Conservation (phyloP, 495 filamentous ascomycete genomes). For the Penicillium steckii region DNA sequence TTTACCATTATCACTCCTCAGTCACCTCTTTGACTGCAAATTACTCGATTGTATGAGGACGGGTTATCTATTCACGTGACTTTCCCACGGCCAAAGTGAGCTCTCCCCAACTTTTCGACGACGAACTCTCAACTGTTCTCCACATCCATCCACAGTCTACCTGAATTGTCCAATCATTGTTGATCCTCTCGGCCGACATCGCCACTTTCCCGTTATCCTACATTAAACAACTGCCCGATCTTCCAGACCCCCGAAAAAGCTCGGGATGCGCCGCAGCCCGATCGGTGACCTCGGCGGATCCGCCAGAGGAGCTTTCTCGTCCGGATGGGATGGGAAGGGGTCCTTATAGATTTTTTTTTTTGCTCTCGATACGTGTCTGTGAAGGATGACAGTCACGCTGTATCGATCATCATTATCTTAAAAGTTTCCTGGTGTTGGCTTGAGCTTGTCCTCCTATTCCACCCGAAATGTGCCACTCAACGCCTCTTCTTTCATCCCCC, state of each 20-base stretch:
- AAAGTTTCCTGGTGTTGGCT: background rate
- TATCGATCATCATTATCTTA: background rate
- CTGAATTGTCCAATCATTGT: background rate
- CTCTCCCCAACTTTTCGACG: background rate
- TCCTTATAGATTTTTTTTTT: slow-evolving; percentile 12
- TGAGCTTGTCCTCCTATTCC: slow-evolving; percentile 1
- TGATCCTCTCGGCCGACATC: slow-evolving; percentile 37
- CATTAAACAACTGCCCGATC: background rate
- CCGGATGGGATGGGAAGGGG: slow-evolving; percentile 1
- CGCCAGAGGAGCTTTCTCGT: slow-evolving; percentile 8
- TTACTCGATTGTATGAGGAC: too few relatives aligned
- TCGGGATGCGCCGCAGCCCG: slow-evolving; percentile 30
- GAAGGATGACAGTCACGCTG: background rate
- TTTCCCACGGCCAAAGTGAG: background rate
- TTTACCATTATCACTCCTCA: background rate
- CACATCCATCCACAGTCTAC: too few relatives aligned
- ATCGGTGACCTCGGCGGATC: slow-evolving; percentile 11
- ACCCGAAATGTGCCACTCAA: slow-evolving; percentile 6
- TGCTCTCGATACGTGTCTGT: too few relatives aligned
- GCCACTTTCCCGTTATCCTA: slow-evolving; percentile 11
- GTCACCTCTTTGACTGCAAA: too few relatives aligned
- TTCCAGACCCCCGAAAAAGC: slow-evolving; percentile 1
- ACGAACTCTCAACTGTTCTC: slow-evolving; percentile 10
- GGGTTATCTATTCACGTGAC: background rate
- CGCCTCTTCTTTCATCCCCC: background rate